Evolutionary conservation across 2,329 filamentous ascomycete genomes (phyloP).

Genomic region (Lecanicillium sp.): DNA sequence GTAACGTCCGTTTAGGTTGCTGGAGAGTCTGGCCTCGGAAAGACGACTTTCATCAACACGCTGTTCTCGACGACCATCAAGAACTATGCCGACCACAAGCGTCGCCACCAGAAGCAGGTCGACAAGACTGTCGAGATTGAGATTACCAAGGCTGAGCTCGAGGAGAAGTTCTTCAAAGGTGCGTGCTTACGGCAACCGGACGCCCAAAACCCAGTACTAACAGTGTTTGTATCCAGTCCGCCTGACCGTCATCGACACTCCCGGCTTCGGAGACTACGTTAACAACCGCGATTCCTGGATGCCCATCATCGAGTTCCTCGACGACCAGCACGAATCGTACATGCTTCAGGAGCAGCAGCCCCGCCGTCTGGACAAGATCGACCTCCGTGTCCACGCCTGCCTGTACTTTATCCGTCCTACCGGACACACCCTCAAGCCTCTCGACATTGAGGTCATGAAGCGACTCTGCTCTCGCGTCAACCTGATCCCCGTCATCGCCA

Average conservation of each 20-base stretch:
- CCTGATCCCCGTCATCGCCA: slow-evolving; percentile 95
- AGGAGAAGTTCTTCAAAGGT: slow-evolving; percentile 99
- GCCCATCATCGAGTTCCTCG: slow-evolving; percentile 99
- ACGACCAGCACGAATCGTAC: slow-evolving; percentile 99
- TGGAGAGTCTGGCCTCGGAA: slow-evolving; percentile 95
- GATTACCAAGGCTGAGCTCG: slow-evolving; percentile 98
- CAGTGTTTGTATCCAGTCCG: slow-evolving; percentile 57
- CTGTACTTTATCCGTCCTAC: slow-evolving; percentile 99
- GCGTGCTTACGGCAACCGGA: slow-evolving; percentile 20
- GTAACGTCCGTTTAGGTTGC: slow-evolving; percentile 63
- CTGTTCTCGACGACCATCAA: slow-evolving; percentile 99
- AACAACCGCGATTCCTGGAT: slow-evolving; percentile 99
- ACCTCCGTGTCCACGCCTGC: slow-evolving; percentile 96
- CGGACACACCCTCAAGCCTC: slow-evolving; percentile 94
- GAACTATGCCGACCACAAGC: slow-evolving; percentile 99
- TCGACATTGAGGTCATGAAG: slow-evolving; percentile 99
- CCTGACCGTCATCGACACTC: slow-evolving; percentile 97
- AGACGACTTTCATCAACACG: slow-evolving; percentile 99
- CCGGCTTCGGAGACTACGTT: slow-evolving; percentile 98
- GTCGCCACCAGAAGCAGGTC: slow-evolving; percentile 97
- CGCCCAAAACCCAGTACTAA: neutral
- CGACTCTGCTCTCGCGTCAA: slow-evolving; percentile 96
- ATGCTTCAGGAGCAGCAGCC: slow-evolving; percentile 99
- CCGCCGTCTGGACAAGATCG: slow-evolving; percentile 96
- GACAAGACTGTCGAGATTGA: slow-evolving; percentile 99